Evolutionary conservation across 2,329 filamentous ascomycete genomes (phyloP).

Genomic region (Penicillium sp.): DNA sequence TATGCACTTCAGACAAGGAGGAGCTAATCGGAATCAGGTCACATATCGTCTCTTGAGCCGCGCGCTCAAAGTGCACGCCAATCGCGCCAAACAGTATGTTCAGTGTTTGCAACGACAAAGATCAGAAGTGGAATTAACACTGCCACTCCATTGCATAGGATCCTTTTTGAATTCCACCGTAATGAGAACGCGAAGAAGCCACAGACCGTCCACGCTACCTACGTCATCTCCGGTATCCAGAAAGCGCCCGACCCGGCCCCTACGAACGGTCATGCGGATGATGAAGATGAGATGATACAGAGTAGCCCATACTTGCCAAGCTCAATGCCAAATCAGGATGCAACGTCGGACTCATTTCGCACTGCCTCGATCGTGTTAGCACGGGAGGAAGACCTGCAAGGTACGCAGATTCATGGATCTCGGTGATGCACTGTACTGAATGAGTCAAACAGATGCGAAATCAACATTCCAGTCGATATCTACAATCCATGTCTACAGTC

Average conservation of each 20-base stretch:
- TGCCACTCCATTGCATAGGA: conserved; percentile 51
- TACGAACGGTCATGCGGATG: conserved; percentile 53
- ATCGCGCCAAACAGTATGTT: conserved; percentile 80
- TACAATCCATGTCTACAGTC: conserved; percentile 83
- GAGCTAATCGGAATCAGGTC: conserved; percentile 53
- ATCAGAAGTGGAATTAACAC: neutral
- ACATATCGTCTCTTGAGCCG: conserved; percentile 84
- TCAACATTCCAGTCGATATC: conserved; percentile 67
- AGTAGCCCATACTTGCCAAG: conserved; percentile 66
- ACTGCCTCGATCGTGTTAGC: conserved; percentile 64
- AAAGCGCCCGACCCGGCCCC: conserved; percentile 34
- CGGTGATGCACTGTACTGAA: neutral
- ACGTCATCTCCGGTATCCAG: conserved; percentile 73
- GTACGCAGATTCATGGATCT: conserved; percentile 38
- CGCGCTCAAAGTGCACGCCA: conserved; percentile 77
- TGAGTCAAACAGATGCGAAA: conserved; percentile 55
- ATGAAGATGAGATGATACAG: conserved; percentile 62
- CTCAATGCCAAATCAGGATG: conserved; percentile 58
- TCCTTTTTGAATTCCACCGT: conserved; percentile 81
- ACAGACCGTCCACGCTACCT: conserved; percentile 83
- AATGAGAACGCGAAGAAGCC: conserved; percentile 72
- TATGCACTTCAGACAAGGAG: neutral
- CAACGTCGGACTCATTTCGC: conserved; percentile 50
- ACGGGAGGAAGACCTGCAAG: conserved; percentile 68
- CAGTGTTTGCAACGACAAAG: neutral